Conservation (phyloP, 768 basidiomycete genomes). For the Boletus rubescentipes region DNA sequence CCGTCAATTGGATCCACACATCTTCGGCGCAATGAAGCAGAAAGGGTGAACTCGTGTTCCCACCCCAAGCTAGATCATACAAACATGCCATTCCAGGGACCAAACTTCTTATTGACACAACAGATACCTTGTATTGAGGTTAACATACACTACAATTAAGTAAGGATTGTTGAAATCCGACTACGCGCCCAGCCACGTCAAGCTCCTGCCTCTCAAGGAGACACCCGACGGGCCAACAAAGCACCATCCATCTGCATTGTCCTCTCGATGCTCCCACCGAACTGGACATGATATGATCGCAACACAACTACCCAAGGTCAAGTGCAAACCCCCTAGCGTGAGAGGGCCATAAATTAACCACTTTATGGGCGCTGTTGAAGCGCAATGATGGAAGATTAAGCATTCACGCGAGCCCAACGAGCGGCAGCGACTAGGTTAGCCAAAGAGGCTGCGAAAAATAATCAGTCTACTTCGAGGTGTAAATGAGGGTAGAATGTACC, state of each 20-base stretch:
- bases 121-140: constrained; percentile 8
- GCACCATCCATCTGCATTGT: constrained; percentile 19
- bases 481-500: constrained; percentile 34
- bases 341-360: constrained; percentile 55
- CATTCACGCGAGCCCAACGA: constrained; percentile 85
- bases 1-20: too few species aligned
- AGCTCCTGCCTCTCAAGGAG: constrained; percentile 27
- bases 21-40: too few species aligned
- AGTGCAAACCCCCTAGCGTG: constrained; percentile 34
- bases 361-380: constrained; percentile 90
- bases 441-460: constrained; percentile 55
- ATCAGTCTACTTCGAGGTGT: constrained; percentile 4
- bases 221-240: constrained; percentile 27
- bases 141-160: constrained; percentile 34
- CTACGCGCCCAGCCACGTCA: constrained; percentile 39
- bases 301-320: constrained; percentile 58
- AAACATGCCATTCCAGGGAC: not conserved
- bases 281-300: constrained; percentile 28
- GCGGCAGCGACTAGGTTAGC: constrained; percentile 87
- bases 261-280: constrained; percentile 18
- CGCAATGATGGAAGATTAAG: constrained; percentile 60
- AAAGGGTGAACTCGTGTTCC: not conserved
- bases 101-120: not conserved
- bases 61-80: too few species aligned
- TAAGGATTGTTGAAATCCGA: constrained; percentile 83